A percentile compares a stretch with the other conserved stretches of the same genome.
phyloP scores from a whole-genome alignment of 805 yeast genomes.

The Hanseniaspora hatyaiensis region DNA sequence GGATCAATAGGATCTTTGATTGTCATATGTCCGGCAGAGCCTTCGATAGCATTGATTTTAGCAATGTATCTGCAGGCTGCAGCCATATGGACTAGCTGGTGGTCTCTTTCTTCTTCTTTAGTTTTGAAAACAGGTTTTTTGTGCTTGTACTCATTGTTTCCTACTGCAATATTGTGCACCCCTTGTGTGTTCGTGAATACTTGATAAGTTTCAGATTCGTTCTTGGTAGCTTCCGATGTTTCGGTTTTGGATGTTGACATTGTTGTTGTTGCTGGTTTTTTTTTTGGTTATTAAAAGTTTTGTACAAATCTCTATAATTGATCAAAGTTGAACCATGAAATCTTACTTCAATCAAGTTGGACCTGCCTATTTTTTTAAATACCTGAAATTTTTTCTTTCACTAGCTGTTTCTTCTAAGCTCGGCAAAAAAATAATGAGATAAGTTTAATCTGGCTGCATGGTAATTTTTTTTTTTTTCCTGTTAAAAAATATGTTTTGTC shows the following conservation, averaged over 20 bases:
- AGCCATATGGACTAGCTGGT: slow-evolving; percentile 54
- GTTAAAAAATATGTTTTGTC: too few species aligned
- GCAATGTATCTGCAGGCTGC: slow-evolving; percentile 76
- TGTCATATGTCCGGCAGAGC: slow-evolving; percentile 77
- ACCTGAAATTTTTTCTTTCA: too few species aligned
- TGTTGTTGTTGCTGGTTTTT: neutral
- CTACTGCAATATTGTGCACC: slow-evolving; percentile 21
- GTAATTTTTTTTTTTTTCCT: too few species aligned
- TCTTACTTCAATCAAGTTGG: too few species aligned
- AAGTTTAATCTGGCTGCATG: too few species aligned
- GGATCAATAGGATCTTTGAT: slow-evolving; percentile 73
- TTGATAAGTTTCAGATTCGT: slow-evolving; percentile 6
- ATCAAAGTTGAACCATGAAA: too few species aligned
- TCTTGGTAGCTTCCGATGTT: neutral
- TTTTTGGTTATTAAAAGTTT: neutral
- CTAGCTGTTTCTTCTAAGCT: too few species aligned
- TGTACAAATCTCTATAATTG: too few species aligned
- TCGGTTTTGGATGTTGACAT: neutral
- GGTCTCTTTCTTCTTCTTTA: slow-evolving; percentile 21
- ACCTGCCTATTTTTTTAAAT: too few species aligned
- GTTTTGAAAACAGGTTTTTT: slow-evolving; percentile 20
- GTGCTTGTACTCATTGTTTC: slow-evolving; percentile 19
- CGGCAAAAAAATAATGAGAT: too few species aligned
- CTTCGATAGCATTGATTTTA: slow-evolving; percentile 65
- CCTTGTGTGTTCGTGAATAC: slow-evolving; percentile 19